Evolutionary conservation across 805 yeast species (phyloP), one percentile per base, ranked within the genome.

Genomic region (Monosporozyma servazzii): DNA sequence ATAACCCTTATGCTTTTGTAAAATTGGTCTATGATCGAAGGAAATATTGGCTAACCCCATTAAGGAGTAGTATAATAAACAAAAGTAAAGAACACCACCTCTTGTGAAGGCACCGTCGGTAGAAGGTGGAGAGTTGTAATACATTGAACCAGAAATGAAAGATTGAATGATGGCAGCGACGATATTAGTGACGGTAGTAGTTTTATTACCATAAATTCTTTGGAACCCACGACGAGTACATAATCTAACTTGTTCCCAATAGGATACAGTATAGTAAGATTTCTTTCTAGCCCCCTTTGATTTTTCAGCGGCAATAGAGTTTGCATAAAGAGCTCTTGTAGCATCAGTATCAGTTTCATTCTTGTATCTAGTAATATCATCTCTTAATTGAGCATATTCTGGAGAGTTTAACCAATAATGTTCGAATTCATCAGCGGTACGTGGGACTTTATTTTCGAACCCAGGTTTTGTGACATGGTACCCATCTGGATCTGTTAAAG

Each of bases 1-100:
- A 59, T 82, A 86, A 51, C 77, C 75, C 60, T 82, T 81, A 62
- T 87, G 95, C 60, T 86, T 86, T 59, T 77, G 78, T 21, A 84
- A 76, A 56, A 87, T 79, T 48, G 81, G 76, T 57, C 85, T 75
- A 36, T 78, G 74, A 21, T 70, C 76, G 57, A 79, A 73, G 61
- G 76, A 65, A 30, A 76, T 68, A 54, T 75, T 78, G 3, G 81
- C 78, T 29, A 78, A 56, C 42, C 78, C 75, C 71, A 75, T 70
- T 57, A 78, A 70, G 4, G 75, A 65, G 61, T 73, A 75, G 63
- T 79, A 81, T 53, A 84, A 69, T 10, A 81, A 68, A 42, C 81
- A 72, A 59, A 82, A 84, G 67, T 79, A 84, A 3, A 83, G 58
- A 23, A 77, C 72, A 60, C 88, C 86, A 53, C 86, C 83, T 56